phyloP scores from a whole-genome alignment of 2,329 filamentous ascomycete species.

The Stagonosporopsis vannaccii region DNA sequence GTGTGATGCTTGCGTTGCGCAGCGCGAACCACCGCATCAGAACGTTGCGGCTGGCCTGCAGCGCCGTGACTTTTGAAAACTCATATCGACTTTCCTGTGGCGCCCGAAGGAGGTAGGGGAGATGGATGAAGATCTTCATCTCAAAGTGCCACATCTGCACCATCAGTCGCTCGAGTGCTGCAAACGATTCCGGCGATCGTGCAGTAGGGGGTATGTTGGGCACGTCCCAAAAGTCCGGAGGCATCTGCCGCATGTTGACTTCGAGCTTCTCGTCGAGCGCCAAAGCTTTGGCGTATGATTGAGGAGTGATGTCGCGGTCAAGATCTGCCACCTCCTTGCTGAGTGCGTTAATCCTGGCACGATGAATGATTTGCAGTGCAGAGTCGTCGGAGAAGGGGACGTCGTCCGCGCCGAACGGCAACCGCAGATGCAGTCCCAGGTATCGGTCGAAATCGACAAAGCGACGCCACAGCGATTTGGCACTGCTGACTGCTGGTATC shows the following conservation, averaged over 20 bases:
- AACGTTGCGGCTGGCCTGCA: slow-evolving; percentile 46
- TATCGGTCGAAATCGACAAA: slow-evolving; percentile 44
- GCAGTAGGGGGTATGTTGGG: slow-evolving; percentile 46
- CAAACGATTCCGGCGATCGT: slow-evolving; percentile 37
- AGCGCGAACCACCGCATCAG: slow-evolving; percentile 49
- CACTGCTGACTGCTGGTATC: slow-evolving; percentile 36
- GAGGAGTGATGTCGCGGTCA: slow-evolving; percentile 39
- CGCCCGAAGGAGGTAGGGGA: slow-evolving; percentile 44
- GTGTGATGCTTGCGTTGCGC: slow-evolving; percentile 44
- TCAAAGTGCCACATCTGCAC: slow-evolving; percentile 49
- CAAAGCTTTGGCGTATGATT: slow-evolving; percentile 43
- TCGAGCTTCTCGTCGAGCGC: slow-evolving; percentile 45
- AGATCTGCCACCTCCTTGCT: slow-evolving; percentile 38
- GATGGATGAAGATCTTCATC: slow-evolving; percentile 46
- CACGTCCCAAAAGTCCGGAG: slow-evolving; percentile 47
- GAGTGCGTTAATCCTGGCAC: slow-evolving; percentile 32
- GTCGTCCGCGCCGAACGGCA: slow-evolving; percentile 45
- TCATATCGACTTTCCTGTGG: slow-evolving; percentile 43
- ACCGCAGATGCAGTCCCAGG: slow-evolving; percentile 44
- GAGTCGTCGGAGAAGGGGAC: slow-evolving; percentile 35
- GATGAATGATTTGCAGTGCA: slow-evolving; percentile 32
- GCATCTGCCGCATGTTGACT: slow-evolving; percentile 36
- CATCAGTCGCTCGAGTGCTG: slow-evolving; percentile 39
- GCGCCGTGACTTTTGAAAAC: slow-evolving; percentile 44
- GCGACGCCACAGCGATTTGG: slow-evolving; percentile 39